Percentiles rank a stretch among this genome's conserved stretches.
These are phyloP conservation scores for Brassica juncea DNA, from an alignment of 345 rosid species.

Conservation along the genomic window DNA sequence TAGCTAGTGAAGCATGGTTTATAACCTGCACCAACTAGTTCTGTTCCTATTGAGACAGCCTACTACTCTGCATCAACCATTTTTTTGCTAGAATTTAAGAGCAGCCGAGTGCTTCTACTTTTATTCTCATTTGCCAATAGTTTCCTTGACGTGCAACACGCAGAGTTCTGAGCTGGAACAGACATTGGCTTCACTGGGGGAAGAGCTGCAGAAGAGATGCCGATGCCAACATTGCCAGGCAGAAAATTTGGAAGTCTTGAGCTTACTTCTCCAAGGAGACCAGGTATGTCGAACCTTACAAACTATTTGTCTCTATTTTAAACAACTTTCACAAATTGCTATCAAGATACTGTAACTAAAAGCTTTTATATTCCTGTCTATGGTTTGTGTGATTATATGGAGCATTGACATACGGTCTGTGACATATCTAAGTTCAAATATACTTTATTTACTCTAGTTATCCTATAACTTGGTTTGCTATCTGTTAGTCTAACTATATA, in stretches of 20 bases:
- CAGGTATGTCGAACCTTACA: slow-evolving; percentile 42
- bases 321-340: not conserved
- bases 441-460: not conserved
- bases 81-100: not conserved
- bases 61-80: not conserved
- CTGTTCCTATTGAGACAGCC: not conserved
- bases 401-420: not conserved
- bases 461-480: too few relatives aligned
- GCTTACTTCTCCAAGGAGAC: slow-evolving; percentile 50
- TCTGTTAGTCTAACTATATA: not conserved
- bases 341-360: not conserved
- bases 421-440: not conserved
- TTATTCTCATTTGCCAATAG: not conserved
- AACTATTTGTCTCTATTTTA: slow-evolving; percentile 15
- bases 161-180: slow-evolving; percentile 64
- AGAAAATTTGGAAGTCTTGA: slow-evolving; percentile 57
- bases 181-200: slow-evolving; percentile 48
- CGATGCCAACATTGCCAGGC: slow-evolving; percentile 57
- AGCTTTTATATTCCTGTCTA: not conserved
- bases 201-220: slow-evolving; percentile 64
- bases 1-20: not conserved
- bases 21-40: not conserved
- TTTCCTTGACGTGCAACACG: slow-evolving; percentile 61
- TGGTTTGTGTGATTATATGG: not conserved
- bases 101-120: not conserved